These are phyloP conservation scores for Dictyostelium firmibasis DNA, from an alignment of 78 protist species.

Conservation along the genomic window DNA sequence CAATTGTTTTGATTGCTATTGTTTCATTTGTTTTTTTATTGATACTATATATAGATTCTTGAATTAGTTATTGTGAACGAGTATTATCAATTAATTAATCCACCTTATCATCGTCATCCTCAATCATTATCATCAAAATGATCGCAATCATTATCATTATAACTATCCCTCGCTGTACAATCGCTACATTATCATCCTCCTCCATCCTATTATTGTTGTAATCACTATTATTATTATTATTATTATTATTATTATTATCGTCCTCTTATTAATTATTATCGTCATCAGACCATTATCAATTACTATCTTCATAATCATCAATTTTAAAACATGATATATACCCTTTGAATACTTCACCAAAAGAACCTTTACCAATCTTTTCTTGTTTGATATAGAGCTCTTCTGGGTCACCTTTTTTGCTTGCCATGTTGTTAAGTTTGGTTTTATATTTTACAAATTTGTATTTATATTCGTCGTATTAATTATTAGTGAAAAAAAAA, in stretches of 20 bases:
- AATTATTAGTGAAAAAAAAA: neutral
- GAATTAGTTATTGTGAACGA: neutral
- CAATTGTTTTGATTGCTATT: constrained; percentile 97
- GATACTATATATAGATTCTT: constrained; percentile 11
- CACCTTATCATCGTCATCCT: neutral
- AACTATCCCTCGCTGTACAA: too few relatives aligned
- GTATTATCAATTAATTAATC: neutral
- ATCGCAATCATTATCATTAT: too few relatives aligned
- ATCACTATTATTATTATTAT: too few relatives aligned
- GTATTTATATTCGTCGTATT: neutral
- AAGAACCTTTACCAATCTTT: constrained; percentile 90
- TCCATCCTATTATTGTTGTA: too few relatives aligned
- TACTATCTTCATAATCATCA: neutral
- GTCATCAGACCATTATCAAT: too few relatives aligned
- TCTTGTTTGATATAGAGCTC: constrained; percentile 77
- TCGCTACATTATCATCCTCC: too few relatives aligned
- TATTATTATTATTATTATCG: neutral
- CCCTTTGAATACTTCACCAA: constrained; percentile 92
- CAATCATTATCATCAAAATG: too few relatives aligned
- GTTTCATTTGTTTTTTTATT: constrained; percentile 80
- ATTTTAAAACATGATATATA: neutral
- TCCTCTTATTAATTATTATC: neutral
- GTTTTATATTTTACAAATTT: neutral
- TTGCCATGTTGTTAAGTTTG: neutral
- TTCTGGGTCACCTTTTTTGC: constrained; percentile 86